These are phyloP conservation scores for Carex kokanica DNA, from an alignment of 176 grass and related monocot species.

Conservation along the genomic window DNA sequence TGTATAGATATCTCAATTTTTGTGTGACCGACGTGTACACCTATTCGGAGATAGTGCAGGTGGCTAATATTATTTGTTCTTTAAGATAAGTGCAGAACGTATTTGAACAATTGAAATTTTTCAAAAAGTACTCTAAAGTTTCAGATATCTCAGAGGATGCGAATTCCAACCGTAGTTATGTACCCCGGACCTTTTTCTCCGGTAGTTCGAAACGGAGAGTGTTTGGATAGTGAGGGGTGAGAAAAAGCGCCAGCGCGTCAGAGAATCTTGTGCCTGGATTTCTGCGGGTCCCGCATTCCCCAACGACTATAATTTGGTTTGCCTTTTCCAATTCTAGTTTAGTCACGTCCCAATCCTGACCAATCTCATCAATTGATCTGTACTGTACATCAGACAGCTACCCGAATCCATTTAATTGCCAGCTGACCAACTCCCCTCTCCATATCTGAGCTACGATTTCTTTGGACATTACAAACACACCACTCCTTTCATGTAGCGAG, in stretches of 20 bases:
- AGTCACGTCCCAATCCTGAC: conserved; percentile 9
- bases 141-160: too few relatives aligned
- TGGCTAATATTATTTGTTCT: too few relatives aligned
- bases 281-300: not conserved
- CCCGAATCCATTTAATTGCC: not conserved
- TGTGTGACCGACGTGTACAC: too few relatives aligned
- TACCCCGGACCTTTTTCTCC: too few relatives aligned
- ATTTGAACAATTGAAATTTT: too few relatives aligned
- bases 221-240: not conserved
- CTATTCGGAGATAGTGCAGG: too few relatives aligned
- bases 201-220: not conserved
- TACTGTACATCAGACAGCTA: not conserved
- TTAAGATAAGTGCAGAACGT: too few relatives aligned
- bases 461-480: not conserved
- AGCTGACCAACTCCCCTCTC: not conserved
- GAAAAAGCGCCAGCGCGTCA: not conserved
- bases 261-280: conserved; percentile 25
- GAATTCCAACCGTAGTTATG: too few relatives aligned
- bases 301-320: not conserved
- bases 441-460: not conserved
- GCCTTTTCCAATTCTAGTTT: not conserved
- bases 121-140: too few relatives aligned
- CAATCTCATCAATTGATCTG: conserved; percentile 14
- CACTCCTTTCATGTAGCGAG: not conserved
- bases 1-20: too few relatives aligned